Conservation (phyloP, 768 basidiomycete species). For the Baorangia bicolor region DNA sequence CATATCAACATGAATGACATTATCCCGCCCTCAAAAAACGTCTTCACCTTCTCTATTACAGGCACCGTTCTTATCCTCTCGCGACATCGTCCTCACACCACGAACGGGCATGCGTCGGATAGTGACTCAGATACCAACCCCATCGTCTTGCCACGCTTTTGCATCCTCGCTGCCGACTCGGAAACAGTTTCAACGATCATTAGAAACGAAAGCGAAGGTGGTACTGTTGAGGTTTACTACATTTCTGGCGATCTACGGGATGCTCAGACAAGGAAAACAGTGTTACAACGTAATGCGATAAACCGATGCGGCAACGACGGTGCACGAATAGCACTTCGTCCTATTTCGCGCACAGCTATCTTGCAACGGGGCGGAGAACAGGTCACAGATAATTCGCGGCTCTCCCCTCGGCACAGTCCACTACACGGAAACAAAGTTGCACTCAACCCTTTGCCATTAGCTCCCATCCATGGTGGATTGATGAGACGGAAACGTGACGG, state of each 20-base stretch:
- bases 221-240: slow-evolving; percentile 61
- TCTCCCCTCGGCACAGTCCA: slow-evolving; percentile 23
- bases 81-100: slow-evolving; percentile 31
- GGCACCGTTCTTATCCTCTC: slow-evolving; percentile 65
- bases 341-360: slow-evolving; percentile 28
- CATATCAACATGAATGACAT: slow-evolving; percentile 83
- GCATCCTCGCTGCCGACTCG: slow-evolving; percentile 62
- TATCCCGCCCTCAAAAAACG: slow-evolving; percentile 58
- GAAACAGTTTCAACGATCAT: slow-evolving; percentile 59
- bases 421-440: slow-evolving; percentile 15
- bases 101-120: slow-evolving; percentile 23
- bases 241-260: slow-evolving; percentile 56
- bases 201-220: slow-evolving; percentile 54
- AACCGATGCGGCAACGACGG: slow-evolving; percentile 64
- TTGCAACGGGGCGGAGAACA: slow-evolving; percentile 22
- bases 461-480: slow-evolving; percentile 30
- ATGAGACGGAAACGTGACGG: slow-evolving; percentile 49
- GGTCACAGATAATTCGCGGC: slow-evolving; percentile 18
- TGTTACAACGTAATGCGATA: slow-evolving; percentile 57
- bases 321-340: slow-evolving; percentile 55
- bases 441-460: slow-evolving; percentile 11
- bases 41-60: slow-evolving; percentile 63
- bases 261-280: slow-evolving; percentile 61
- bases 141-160: slow-evolving; percentile 67
- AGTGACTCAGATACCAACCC: slow-evolving; percentile 43